Conservation (phyloP, 2,329 filamentous ascomycete genomes). For the Penicillium griseofulvum region DNA sequence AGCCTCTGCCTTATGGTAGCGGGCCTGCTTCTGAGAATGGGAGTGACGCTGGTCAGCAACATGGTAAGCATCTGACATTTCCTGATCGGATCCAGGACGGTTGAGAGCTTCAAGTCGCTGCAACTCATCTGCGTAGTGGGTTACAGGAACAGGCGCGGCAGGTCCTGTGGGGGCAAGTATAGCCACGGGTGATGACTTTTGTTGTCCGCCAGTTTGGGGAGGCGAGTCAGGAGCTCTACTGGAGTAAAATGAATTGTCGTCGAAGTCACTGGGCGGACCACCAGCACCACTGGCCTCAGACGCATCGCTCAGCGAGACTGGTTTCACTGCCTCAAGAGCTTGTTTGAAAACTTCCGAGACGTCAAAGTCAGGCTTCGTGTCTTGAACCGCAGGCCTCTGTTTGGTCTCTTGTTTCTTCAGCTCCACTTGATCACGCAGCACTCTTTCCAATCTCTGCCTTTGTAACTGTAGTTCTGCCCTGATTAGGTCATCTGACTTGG, state of each 20-base stretch:
- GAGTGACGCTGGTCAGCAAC: conserved; percentile 37
- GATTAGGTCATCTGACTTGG: conserved; percentile 81
- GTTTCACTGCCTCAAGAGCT: conserved; percentile 69
- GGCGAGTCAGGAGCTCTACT: conserved; percentile 78
- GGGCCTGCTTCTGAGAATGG: conserved; percentile 31
- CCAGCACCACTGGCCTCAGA: conserved; percentile 57
- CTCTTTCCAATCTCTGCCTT: conserved; percentile 75
- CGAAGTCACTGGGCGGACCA: conserved; percentile 69
- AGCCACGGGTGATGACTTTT: conserved; percentile 30
- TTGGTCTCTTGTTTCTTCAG: conserved; percentile 53
- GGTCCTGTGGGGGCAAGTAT: conserved; percentile 32
- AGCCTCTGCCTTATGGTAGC: conserved; percentile 21
- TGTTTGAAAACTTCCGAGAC: conserved; percentile 70
- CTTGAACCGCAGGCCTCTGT: conserved; percentile 50
- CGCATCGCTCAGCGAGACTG: conserved; percentile 57
- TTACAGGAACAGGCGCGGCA: conserved; percentile 34
- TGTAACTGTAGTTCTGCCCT: conserved; percentile 78
- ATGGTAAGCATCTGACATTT: conserved; percentile 41
- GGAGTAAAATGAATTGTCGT: conserved; percentile 94
- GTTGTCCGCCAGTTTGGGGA: conserved; percentile 47
- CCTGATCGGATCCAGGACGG: conserved; percentile 36
- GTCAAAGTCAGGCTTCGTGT: conserved; percentile 64
- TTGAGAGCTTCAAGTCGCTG: conserved; percentile 40
- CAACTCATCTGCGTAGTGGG: conserved; percentile 36
- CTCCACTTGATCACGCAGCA: conserved; percentile 73